Base-by-base conservation (phyloP, 495 filamentous ascomycete genomes). In the Tetracladium marchalianum region DNA sequence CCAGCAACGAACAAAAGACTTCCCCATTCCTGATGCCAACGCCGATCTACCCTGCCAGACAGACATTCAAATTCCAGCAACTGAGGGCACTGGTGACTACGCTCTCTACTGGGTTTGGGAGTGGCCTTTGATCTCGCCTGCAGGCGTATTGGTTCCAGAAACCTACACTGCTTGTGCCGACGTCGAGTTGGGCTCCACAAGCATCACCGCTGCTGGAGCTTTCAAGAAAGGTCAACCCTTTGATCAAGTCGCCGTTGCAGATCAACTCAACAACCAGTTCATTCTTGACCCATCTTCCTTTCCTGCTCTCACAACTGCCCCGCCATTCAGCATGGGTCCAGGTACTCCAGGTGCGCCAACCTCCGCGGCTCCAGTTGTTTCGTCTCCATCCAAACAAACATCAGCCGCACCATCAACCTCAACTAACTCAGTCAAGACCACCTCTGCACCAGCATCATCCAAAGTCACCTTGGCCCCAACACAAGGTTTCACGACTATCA, bases 21-120 rank as follows among this genome's bases (percentile, higher is more conserved):
- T 80, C 54, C 77, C 77, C 44, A 55, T 63, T 15, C 46, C 55
- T 1, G 64, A 64, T 31, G 44, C 62, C 12, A 80, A 85, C 48
- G 75, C 75, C 0, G 53, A 56, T 17, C 16, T 50, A 18, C 27
- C 19, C 11, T 95, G 89, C 60, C 88, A 95, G 63, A 76, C 78
- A 27, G 82, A 92, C 54, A 62, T 93, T 35, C 63, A 73, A 35
- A 62, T 96, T 33, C 89, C 89, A 3, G 49, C 57, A 2, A 55
- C 62, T 38, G 76, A 79, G 12, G 73, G 72, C 12, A 50, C 59
- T 39, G 77, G 81, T 15, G 73, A 70, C 24, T 82, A 82, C 50
- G 87, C 87, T 0, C 60, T 92, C 35, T 90, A 95, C 65, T 96
- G 89, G 89, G 79, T 94, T 4, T 95, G 89, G 89, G 81, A 93